Evolutionary conservation across 768 basidiomycete species (phyloP).

Genomic region (Scleroderma citrinum): DNA sequence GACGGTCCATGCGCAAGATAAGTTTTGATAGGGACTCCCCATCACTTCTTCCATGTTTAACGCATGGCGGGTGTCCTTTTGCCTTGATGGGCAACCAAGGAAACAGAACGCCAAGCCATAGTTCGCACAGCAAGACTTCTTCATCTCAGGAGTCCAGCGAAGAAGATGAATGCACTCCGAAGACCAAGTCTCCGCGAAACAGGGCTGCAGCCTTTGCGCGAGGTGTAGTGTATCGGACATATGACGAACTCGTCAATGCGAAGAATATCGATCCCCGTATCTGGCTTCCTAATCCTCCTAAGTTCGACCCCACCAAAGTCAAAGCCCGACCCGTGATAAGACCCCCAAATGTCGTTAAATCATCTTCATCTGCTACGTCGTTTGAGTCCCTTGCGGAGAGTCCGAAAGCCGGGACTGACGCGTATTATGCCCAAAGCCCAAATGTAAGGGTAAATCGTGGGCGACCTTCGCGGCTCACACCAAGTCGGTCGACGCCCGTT

Average conservation of each 20-base stretch:
- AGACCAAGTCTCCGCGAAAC: neutral
- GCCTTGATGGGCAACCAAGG: neutral
- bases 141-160: slow-evolving; percentile 6
- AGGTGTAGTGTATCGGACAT: slow-evolving; percentile 18
- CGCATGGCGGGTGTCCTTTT: neutral
- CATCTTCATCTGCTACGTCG: neutral
- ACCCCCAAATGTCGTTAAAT: slow-evolving; percentile 19
- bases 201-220: neutral
- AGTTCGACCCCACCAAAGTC: slow-evolving; percentile 23
- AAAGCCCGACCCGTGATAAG: slow-evolving; percentile 18
- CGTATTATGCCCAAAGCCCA: slow-evolving; percentile 4
- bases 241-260: slow-evolving; percentile 12
- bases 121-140: slow-evolving; percentile 7
- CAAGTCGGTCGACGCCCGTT: slow-evolving; percentile 15
- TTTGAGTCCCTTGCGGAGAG: neutral
- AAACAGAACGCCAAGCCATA: neutral
- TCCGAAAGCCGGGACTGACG: neutral
- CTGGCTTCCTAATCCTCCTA: slow-evolving; percentile 20
- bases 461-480: slow-evolving; percentile 12
- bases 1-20: slow-evolving; percentile 11
- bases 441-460: slow-evolving; percentile 19
- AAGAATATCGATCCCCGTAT: slow-evolving; percentile 19
- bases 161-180: slow-evolving; percentile 7
- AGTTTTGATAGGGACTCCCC: slow-evolving; percentile 15
- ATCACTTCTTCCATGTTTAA: slow-evolving; percentile 8